Evolutionary conservation across 106 monocot species (phyloP).

Genomic region (Acanthochlamys bracteata): DNA sequence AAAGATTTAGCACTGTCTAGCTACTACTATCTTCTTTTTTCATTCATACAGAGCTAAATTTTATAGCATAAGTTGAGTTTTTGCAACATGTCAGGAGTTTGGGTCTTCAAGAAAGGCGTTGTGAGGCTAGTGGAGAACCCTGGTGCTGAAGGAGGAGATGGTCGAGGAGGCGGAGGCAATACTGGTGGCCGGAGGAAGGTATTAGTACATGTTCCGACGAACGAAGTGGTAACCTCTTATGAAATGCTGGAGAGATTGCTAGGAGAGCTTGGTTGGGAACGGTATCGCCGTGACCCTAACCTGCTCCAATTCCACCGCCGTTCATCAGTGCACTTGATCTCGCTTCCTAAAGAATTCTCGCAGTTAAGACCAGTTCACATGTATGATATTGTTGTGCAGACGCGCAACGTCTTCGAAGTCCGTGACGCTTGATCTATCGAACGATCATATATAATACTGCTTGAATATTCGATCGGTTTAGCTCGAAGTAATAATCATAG

Average conservation of each 20-base stretch:
- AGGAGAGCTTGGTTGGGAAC: conserved; percentile 43
- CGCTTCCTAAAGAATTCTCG: conserved; percentile 52
- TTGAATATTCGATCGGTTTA: too few species aligned
- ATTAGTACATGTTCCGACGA: conserved; percentile 45
- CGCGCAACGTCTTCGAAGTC: conserved; percentile 65
- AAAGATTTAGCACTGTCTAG: too few species aligned
- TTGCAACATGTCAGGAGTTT: conserved; percentile 57
- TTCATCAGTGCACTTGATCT: conserved; percentile 52
- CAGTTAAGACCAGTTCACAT: conserved; percentile 47
- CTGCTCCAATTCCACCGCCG: conserved; percentile 66
- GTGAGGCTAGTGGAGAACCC: conserved; percentile 29
- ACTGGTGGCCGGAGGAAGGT: conserved; percentile 27
- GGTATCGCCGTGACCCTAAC: conserved; percentile 23
- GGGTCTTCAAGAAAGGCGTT: conserved; percentile 58
- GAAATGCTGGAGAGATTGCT: conserved; percentile 46
- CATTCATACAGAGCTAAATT: too few species aligned
- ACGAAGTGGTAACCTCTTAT: conserved; percentile 46
- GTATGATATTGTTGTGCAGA: conserved; percentile 81
- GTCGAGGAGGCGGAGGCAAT: not conserved
- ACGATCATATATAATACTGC: not conserved
- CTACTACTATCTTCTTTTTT: too few species aligned
- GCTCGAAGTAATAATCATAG: too few species aligned
- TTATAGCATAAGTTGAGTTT: not conserved
- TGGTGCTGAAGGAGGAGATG: not conserved
- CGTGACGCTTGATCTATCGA: conserved; percentile 32